Base-by-base conservation (phyloP, 1,139 yeast genomes). In the Taphrina confusa region DNA sequence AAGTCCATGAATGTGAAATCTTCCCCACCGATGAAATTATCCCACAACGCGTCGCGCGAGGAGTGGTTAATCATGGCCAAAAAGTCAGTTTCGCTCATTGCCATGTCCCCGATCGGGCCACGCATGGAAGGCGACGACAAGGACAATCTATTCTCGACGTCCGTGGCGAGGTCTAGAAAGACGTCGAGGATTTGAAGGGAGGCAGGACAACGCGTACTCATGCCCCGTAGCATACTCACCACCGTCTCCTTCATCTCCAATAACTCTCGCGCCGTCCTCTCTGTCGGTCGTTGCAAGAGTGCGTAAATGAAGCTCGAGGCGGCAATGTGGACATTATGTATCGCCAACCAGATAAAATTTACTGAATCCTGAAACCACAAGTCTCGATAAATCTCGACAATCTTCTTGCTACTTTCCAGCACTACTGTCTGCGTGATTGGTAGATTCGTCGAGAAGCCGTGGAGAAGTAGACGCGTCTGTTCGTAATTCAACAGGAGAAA, bases 311-410 rank as follows among this genome's bases (percentile, higher is more conserved):
- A 56, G 27, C 54, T 45, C 27, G 52, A 39, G 3, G 51, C 95
- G 0, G 96, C 92, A 85, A 87, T 85, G 69, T 88, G 88, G 60
- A 88, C 74, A 70, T 88, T 89, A 70, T 89, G 95, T 1, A 89
- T 92, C 0, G 95, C 95, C 0, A 91, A 92, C 96, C 96, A 90
- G 0, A 96, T 88, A 72, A 87, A 90, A 70, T 89, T 89, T 64
- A 89, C 79, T 50, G 81, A 77, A 66, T 81, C 81, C 33, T 78
- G 78, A 20, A 75, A 72, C 65, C 80, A 80, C 45, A 89, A 74
- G 56, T 79, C 80, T 50, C 79, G 75, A 70, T 87, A 90, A 45
- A 83, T 79, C 47, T 77, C 75, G 60, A 89, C 84, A 42, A 88
- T 79, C 47, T 83, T 84, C 65, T 80, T 80, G 1, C 94, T 81